Evolutionary conservation across 2,329 filamentous ascomycete genomes (phyloP).

Genomic region (Aspergillus puulaauensis): DNA sequence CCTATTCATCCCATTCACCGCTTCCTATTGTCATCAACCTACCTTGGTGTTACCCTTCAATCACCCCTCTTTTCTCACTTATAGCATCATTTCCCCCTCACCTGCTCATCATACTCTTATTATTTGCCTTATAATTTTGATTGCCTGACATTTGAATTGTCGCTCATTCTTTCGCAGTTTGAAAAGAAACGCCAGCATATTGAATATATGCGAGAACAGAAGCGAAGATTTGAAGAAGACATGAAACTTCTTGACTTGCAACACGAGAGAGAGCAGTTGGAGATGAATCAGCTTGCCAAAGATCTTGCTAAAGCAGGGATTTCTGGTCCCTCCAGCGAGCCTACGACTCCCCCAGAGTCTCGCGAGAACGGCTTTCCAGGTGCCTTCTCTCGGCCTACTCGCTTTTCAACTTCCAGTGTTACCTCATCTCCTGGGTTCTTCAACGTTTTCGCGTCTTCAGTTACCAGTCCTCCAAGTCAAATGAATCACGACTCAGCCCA

Average conservation of each 20-base stretch:
- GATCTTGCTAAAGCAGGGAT: constrained; percentile 62
- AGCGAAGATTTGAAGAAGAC: constrained; percentile 84
- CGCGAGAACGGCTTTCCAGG: constrained; percentile 77
- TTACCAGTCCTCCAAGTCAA: constrained; percentile 73
- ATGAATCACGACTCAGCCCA: constrained; percentile 53
- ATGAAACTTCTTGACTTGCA: constrained; percentile 87
- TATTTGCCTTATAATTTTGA: not conserved
- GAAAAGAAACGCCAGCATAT: constrained; percentile 94
- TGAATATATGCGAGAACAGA: constrained; percentile 85
- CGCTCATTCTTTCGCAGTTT: constrained; percentile 60
- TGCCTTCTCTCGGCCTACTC: constrained; percentile 78
- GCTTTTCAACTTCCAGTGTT: constrained; percentile 86
- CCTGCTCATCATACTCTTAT: not conserved
- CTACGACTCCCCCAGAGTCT: constrained; percentile 93
- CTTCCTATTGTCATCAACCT: not conserved
- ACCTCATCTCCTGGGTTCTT: constrained; percentile 76
- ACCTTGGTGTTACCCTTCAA: not conserved
- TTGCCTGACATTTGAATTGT: constrained; percentile 10
- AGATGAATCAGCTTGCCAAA: constrained; percentile 81
- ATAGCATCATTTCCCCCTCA: constrained; percentile 5
- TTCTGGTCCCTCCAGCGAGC: constrained; percentile 82
- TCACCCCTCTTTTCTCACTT: not conserved
- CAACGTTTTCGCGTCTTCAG: constrained; percentile 70
- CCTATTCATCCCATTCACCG: not conserved
- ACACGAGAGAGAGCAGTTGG: constrained; percentile 77